These are phyloP conservation scores for Salix purpurea DNA, from an alignment of 345 rosid genomes.

Conservation along the genomic window DNA sequence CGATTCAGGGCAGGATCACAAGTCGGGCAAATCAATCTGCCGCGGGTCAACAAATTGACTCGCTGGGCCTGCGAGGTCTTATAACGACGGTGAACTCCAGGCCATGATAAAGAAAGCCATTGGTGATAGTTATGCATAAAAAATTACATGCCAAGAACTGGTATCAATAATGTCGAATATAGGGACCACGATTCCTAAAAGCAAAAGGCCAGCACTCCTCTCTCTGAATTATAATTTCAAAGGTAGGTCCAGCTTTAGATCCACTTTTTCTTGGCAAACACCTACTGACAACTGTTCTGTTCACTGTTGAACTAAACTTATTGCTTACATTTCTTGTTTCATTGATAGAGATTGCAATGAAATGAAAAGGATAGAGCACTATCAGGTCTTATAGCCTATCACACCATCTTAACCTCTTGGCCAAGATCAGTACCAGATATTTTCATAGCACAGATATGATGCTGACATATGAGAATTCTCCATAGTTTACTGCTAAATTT, in stretches of 20 bases:
- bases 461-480: not conserved
- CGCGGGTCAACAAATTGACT: no score
- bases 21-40: no score
- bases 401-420: not conserved
- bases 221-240: constrained; percentile 30
- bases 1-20: no score
- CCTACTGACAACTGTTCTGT: constrained; percentile 9
- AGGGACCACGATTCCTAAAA: constrained; percentile 31
- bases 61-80: no score
- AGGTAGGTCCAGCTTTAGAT: constrained; percentile 41
- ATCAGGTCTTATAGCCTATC: not conserved
- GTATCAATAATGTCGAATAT: constrained; percentile 23
- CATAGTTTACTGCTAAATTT: not conserved
- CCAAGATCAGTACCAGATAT: not conserved
- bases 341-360: not conserved
- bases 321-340: not conserved
- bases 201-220: constrained; percentile 13
- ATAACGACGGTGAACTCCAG: constrained; percentile 6
- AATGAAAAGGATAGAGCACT: not conserved
- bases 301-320: not conserved
- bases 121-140: constrained; percentile 3
- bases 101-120: constrained; percentile 38
- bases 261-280: constrained; percentile 26
- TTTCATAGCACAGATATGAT: not conserved
- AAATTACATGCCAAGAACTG: constrained; percentile 17